phyloP scores from a whole-genome alignment of 495 filamentous ascomycete genomes.

The Recurvomyces mirabilis region DNA sequence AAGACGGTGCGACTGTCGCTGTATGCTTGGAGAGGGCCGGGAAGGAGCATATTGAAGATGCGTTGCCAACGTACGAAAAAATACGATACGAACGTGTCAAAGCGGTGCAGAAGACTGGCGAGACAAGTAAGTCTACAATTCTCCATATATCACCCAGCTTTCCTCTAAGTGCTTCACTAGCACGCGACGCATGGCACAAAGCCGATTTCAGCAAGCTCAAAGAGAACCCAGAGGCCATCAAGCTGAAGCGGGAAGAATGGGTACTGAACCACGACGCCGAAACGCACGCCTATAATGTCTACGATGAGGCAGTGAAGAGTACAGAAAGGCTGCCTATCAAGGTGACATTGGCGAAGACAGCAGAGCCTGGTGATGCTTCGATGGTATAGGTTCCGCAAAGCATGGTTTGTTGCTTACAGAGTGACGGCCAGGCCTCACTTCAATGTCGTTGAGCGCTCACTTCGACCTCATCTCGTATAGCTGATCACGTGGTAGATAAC shows the following conservation, averaged over 20 bases:
- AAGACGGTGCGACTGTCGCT: constrained; percentile 29
- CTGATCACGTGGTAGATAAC: too few relatives aligned
- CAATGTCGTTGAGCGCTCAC: too few relatives aligned
- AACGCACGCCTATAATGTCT: constrained; percentile 23
- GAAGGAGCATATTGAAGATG: constrained; percentile 15
- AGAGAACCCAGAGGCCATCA: constrained; percentile 26
- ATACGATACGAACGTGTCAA: constrained; percentile 29
- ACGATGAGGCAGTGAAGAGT: constrained; percentile 6
- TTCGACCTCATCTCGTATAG: too few relatives aligned
- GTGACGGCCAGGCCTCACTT: too few relatives aligned
- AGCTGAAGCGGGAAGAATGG: constrained; percentile 28
- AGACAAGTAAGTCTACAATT: constrained; percentile 17
- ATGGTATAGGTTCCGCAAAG: too few relatives aligned
- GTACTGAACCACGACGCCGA: constrained; percentile 30
- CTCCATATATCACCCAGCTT: background rate
- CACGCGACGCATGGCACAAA: constrained; percentile 29
- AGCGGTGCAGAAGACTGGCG: constrained; percentile 26
- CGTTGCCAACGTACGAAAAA: constrained; percentile 24
- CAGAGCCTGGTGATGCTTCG: too few relatives aligned
- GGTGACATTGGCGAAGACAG: background rate
- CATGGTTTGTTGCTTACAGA: too few relatives aligned
- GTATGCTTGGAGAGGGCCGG: constrained; percentile 26
- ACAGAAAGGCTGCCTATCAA: background rate
- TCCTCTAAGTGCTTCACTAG: constrained; percentile 1
- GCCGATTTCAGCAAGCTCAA: constrained; percentile 29